These are phyloP conservation scores for Echeveria elegans DNA, from an alignment of 164 flowering plant species.

Conservation along the genomic window DNA sequence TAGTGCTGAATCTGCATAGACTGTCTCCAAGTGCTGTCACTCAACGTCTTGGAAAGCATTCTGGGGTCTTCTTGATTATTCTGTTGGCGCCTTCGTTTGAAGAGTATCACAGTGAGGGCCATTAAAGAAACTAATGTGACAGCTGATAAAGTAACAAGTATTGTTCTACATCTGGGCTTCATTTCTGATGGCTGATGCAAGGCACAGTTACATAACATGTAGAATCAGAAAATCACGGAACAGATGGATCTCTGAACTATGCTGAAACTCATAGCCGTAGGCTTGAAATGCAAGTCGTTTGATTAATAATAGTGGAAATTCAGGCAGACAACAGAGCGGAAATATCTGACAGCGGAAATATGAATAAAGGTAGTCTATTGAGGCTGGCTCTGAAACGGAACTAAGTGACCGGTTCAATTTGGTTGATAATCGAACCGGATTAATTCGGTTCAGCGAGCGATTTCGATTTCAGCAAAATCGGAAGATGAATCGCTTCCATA, in stretches of 20 bases:
- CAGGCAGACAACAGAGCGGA: slow-evolving; percentile 27
- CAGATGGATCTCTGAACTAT: neutral
- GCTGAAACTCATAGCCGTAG: neutral
- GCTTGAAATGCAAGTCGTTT: slow-evolving; percentile 18
- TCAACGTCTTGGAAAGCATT: slow-evolving; percentile 18
- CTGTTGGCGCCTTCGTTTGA: neutral
- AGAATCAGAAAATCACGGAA: too few species aligned
- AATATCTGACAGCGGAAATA: slow-evolving; percentile 9
- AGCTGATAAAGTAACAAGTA: neutral
- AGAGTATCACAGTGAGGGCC: neutral
- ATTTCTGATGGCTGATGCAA: neutral
- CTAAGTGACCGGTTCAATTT: too few species aligned
- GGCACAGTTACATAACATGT: too few species aligned
- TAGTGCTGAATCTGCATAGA: slow-evolving; percentile 20
- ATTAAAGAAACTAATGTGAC: neutral
- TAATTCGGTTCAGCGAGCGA: neutral
- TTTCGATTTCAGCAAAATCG: neutral
- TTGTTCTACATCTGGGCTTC: neutral
- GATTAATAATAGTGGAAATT: slow-evolving; percentile 21
- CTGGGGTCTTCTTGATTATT: neutral
- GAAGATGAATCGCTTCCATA: neutral
- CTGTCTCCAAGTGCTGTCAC: slow-evolving; percentile 14
- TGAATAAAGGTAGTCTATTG: too few species aligned
- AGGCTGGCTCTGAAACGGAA: too few species aligned
- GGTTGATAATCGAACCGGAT: neutral